A percentile compares a stretch with the other conserved stretches of the same genome.
Conservation (phyloP, 108 stramenopile genomes). For the Mayamaea pseudoterrestris region DNA sequence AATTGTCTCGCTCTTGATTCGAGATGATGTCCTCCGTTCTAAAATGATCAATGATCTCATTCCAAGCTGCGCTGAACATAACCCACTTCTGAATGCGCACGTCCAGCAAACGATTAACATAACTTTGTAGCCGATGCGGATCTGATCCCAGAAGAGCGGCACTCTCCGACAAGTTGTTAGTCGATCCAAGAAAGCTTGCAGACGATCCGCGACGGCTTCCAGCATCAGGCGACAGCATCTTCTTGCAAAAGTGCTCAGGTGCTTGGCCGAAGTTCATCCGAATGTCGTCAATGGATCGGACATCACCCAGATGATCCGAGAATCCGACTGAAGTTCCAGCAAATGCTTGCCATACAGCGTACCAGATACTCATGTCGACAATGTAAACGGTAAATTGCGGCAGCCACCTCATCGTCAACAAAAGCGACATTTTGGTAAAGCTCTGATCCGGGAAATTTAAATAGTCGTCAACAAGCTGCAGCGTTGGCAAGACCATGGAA, state of each 20-base stretch:
- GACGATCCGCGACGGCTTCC: slow-evolving; percentile 78
- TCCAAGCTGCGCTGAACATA: slow-evolving; percentile 96
- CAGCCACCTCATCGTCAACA: slow-evolving; percentile 81
- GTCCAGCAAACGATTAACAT: slow-evolving; percentile 84
- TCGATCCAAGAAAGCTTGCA: slow-evolving; percentile 48
- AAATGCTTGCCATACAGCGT: slow-evolving; percentile 89
- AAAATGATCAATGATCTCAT: slow-evolving; percentile 90
- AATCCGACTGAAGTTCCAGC: slow-evolving; percentile 89
- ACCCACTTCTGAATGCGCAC: slow-evolving; percentile 96
- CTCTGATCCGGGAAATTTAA: slow-evolving; percentile 87
- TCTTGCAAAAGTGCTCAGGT: slow-evolving; percentile 80
- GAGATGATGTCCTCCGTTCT: slow-evolving; percentile 87
- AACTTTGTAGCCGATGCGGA: slow-evolving; percentile 68
- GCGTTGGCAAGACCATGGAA: slow-evolving; percentile 87
- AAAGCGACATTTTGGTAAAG: slow-evolving; percentile 62
- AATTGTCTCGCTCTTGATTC: slow-evolving; percentile 81
- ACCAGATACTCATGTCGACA: slow-evolving; percentile 97
- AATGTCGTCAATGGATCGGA: slow-evolving; percentile 80
- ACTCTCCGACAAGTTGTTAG: slow-evolving; percentile 21
- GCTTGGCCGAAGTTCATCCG: slow-evolving; percentile 78
- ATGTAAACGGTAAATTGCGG: slow-evolving; percentile 93
- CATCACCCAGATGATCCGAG: slow-evolving; percentile 85
- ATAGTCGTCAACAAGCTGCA: slow-evolving; percentile 92
- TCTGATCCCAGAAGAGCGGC: slow-evolving; percentile 60
- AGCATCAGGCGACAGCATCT: slow-evolving; percentile 84